These are phyloP conservation scores for Inosperma sp. DNA, from an alignment of 768 basidiomycete genomes.

Conservation along the genomic window DNA sequence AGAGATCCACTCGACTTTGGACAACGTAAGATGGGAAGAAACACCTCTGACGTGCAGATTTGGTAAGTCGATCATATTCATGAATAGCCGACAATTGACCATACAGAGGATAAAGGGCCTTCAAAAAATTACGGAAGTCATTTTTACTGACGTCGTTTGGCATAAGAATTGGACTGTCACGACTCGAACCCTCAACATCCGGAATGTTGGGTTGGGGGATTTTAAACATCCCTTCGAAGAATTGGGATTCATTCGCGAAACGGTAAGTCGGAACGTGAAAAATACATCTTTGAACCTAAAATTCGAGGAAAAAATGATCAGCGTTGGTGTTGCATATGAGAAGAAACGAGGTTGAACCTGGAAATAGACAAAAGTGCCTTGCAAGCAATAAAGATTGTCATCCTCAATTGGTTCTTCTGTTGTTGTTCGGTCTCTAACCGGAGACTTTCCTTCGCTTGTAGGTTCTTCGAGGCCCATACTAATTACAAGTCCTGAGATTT, in stretches of 20 bases:
- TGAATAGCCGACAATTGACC: background rate
- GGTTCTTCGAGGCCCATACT: too few species aligned
- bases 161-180: slow-evolving; percentile 7
- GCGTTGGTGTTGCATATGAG: too few species aligned
- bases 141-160: background rate
- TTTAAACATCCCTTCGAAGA: background rate
- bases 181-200: background rate
- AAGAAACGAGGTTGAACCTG: background rate
- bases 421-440: background rate
- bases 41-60: slow-evolving; percentile 1
- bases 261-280: slow-evolving; percentile 2
- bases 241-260: background rate
- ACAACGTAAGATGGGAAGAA: slow-evolving; percentile 1
- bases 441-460: too few species aligned
- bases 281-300: background rate
- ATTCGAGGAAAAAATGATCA: too few species aligned
- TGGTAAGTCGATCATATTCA: background rate
- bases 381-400: background rate
- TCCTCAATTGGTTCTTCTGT: background rate
- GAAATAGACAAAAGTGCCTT: background rate
- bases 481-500: too few species aligned
- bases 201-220: background rate
- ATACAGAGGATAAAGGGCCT: slow-evolving; percentile 14
- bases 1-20: slow-evolving; percentile 32
- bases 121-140: slow-evolving; percentile 14